phyloP scores from a whole-genome alignment of 164 flowering plant species.

The Santalum album region DNA sequence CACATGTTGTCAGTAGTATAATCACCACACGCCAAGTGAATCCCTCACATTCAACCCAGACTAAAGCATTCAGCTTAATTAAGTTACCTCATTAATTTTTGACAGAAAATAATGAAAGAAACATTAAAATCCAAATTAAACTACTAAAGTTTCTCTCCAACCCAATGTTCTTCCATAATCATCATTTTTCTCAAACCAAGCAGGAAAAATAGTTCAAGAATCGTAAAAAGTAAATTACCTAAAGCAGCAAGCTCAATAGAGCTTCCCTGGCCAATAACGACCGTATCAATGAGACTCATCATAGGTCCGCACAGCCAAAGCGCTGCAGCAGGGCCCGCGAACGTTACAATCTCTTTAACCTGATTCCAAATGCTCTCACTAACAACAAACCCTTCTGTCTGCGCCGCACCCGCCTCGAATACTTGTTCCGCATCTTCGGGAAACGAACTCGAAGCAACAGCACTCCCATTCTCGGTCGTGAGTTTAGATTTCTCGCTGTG shows the following conservation, averaged over 20 bases:
- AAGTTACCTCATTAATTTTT: too few species aligned
- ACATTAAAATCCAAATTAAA: too few species aligned
- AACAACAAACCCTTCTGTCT: conserved; percentile 24
- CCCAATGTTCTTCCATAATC: too few species aligned
- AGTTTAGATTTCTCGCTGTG: neutral
- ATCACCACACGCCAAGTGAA: neutral
- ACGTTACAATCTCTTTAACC: conserved; percentile 62
- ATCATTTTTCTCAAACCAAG: neutral
- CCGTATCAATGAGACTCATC: conserved; percentile 94
- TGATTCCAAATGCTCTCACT: conserved; percentile 56
- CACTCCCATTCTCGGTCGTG: neutral
- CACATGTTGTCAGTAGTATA: neutral
- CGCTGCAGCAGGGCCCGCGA: conserved; percentile 85
- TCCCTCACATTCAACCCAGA: too few species aligned
- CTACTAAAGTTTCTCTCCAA: too few species aligned
- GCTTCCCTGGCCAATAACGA: conserved; percentile 87
- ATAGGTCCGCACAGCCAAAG: conserved; percentile 85
- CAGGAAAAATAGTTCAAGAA: neutral
- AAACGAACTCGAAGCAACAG: neutral
- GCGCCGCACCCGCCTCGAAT: conserved; percentile 9
- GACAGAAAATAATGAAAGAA: too few species aligned
- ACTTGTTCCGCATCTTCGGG: conserved; percentile 2
- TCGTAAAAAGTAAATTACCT: conserved; percentile 27
- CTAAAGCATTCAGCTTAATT: neutral
- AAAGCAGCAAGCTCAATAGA: conserved; percentile 91